Evolutionary conservation across 2,329 filamentous ascomycete genomes (phyloP).

Genomic region (Colletotrichum tropicale): DNA sequence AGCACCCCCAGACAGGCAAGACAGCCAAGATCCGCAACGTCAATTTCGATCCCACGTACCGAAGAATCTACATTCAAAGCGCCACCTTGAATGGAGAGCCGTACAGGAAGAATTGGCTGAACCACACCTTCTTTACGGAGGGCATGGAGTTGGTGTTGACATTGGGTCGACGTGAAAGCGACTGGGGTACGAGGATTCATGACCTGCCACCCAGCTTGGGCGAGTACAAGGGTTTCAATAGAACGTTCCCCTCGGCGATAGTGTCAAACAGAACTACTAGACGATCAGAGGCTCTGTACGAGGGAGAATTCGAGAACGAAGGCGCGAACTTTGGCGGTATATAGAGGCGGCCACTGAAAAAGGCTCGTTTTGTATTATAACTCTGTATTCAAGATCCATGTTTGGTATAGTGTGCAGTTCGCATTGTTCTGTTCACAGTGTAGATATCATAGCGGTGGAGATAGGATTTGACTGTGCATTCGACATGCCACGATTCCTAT

Average conservation of each 20-base stretch:
- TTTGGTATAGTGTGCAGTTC: neutral
- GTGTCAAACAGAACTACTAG: neutral
- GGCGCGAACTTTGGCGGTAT: neutral
- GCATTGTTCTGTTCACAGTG: neutral
- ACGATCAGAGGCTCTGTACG: neutral
- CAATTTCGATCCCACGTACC: slow-evolving; percentile 65
- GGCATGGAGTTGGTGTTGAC: slow-evolving; percentile 68
- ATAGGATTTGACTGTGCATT: neutral
- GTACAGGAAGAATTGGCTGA: slow-evolving; percentile 71
- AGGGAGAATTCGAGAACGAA: neutral
- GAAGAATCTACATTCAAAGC: slow-evolving; percentile 67
- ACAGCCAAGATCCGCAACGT: slow-evolving; percentile 63
- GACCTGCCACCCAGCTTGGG: slow-evolving; percentile 68
- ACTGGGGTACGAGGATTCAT: slow-evolving; percentile 63
- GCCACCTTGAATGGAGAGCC: slow-evolving; percentile 64
- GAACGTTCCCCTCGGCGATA: slow-evolving; percentile 16
- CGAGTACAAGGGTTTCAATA: slow-evolving; percentile 37
- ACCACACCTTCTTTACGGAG: slow-evolving; percentile 70
- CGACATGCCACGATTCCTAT: neutral
- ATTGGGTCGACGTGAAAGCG: slow-evolving; percentile 64
- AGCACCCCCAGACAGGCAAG: slow-evolving; percentile 61
- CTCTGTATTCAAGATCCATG: neutral
- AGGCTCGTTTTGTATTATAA: neutral
- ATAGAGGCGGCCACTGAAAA: neutral
- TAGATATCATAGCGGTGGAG: neutral